phyloP scores from a whole-genome alignment of 2,329 filamentous ascomycete species.

The Trichoderma cornu-damae region DNA sequence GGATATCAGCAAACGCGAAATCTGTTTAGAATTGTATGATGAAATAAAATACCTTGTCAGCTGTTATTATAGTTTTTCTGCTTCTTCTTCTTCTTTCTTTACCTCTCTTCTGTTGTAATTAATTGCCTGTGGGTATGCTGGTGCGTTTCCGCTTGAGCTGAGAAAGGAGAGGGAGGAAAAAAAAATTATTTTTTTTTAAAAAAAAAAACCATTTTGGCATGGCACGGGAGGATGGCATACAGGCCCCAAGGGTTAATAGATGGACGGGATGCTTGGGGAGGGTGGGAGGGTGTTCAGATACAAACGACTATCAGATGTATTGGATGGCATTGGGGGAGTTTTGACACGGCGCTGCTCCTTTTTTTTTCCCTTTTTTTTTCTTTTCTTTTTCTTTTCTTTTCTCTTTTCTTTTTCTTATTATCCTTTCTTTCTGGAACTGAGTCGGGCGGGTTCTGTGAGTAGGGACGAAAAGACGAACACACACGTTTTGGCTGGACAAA shows the following conservation, averaged over 20 bases:
- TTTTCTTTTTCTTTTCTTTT: no score
- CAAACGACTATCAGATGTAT: neutral
- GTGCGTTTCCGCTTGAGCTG: conserved; percentile 1
- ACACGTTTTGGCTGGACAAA: neutral
- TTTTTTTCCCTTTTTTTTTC: no score
- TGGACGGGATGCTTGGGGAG: neutral
- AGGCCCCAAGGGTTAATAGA: neutral
- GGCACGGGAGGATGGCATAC: neutral
- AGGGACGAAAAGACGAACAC: neutral
- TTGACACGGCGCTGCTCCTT: conserved; percentile 9
- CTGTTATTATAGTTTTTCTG: neutral
- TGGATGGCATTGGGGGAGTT: conserved; percentile 4
- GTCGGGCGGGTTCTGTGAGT: neutral
- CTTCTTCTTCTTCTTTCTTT: neutral
- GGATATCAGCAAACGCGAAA: conserved; percentile 5
- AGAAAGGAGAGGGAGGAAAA: neutral
- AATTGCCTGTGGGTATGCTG: conserved; percentile 7
- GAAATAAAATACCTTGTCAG: neutral
- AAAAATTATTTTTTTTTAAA: no score
- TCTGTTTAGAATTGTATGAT: neutral
- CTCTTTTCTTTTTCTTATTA: no score
- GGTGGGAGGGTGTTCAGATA: no score
- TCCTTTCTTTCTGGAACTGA: conserved; percentile 1
- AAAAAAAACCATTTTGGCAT: neutral
- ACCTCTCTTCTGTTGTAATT: no score